A percentile compares a stretch with the other conserved stretches of the same genome.
Conservation (phyloP, 2,329 filamentous ascomycete genomes). For the Aspergillus hortae region DNA sequence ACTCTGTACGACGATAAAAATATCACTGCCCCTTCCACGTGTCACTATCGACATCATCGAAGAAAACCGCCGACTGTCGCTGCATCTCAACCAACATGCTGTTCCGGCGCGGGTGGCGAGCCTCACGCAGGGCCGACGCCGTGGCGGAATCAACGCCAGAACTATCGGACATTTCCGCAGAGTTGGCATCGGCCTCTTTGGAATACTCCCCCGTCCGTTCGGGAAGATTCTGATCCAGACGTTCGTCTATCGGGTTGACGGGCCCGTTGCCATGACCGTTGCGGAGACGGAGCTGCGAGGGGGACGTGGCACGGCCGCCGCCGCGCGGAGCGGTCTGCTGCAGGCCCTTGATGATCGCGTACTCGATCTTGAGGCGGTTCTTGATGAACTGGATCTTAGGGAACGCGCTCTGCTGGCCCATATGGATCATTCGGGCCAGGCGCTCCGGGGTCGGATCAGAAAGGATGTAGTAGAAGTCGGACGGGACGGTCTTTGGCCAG, state of each 20-base stretch:
- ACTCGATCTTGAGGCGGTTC: constrained; percentile 82
- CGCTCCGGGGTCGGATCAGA: constrained; percentile 73
- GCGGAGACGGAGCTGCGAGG: constrained; percentile 28
- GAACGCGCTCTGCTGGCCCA: constrained; percentile 84
- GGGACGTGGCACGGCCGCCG: constrained; percentile 17
- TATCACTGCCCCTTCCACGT: background rate
- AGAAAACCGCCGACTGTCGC: constrained; percentile 47
- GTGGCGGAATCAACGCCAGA: constrained; percentile 20
- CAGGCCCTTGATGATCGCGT: constrained; percentile 58
- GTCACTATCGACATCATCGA: constrained; percentile 36
- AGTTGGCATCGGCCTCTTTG: constrained; percentile 8
- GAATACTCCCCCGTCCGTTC: constrained; percentile 22
- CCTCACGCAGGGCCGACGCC: constrained; percentile 17
- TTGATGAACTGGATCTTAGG: constrained; percentile 87
- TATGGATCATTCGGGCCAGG: constrained; percentile 82
- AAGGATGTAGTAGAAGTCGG: constrained; percentile 83
- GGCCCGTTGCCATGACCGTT: constrained; percentile 15
- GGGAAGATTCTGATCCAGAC: constrained; percentile 26
- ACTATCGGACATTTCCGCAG: constrained; percentile 17
- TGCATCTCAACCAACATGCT: constrained; percentile 43
- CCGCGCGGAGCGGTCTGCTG: constrained; percentile 26
- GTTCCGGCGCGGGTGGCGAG: constrained; percentile 8
- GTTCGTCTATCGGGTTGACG: constrained; percentile 18
- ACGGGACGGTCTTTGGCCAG: constrained; percentile 77
- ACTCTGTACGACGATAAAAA: no score